Conservation (phyloP, 345 rosid genomes). For the Eutrema japonicum region DNA sequence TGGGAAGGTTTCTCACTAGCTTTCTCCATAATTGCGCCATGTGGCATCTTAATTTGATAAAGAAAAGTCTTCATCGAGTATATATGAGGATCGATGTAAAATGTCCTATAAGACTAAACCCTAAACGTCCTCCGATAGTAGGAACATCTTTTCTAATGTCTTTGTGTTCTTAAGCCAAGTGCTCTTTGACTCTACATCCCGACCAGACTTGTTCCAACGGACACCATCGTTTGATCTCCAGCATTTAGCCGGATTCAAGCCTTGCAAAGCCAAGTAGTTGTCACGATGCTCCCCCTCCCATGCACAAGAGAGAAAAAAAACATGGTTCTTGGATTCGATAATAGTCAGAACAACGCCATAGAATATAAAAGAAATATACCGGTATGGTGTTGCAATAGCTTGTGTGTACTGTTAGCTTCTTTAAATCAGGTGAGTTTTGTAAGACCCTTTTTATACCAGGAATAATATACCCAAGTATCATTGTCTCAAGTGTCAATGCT, state of each 20-base stretch:
- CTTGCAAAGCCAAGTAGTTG: background rate
- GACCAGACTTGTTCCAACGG: background rate
- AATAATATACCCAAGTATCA: slow-evolving; percentile 10
- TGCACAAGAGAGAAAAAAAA: background rate
- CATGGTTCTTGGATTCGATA: slow-evolving; percentile 6
- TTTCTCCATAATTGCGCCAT: background rate
- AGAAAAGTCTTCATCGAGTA: background rate
- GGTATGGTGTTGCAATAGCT: background rate
- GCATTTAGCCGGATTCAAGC: background rate
- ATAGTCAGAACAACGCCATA: background rate
- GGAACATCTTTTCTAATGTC: slow-evolving; percentile 5
- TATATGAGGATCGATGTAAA: background rate
- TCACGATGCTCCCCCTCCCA: background rate
- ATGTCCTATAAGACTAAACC: background rate
- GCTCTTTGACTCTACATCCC: background rate
- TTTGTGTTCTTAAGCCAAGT: slow-evolving; percentile 19
- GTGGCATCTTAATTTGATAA: background rate
- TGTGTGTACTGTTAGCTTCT: background rate
- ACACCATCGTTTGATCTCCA: slow-evolving; percentile 3
- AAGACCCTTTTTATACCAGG: slow-evolving; percentile 3
- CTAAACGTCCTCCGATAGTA: background rate
- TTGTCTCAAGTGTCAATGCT: slow-evolving; percentile 12
- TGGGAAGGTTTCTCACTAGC: background rate
- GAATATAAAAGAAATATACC: slow-evolving; percentile 9
- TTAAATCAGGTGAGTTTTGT: slow-evolving; percentile 18